Percentiles rank a stretch among this genome's conserved stretches.
Conservation (phyloP, 768 basidiomycete genomes). For the Calvatia gigantea region DNA sequence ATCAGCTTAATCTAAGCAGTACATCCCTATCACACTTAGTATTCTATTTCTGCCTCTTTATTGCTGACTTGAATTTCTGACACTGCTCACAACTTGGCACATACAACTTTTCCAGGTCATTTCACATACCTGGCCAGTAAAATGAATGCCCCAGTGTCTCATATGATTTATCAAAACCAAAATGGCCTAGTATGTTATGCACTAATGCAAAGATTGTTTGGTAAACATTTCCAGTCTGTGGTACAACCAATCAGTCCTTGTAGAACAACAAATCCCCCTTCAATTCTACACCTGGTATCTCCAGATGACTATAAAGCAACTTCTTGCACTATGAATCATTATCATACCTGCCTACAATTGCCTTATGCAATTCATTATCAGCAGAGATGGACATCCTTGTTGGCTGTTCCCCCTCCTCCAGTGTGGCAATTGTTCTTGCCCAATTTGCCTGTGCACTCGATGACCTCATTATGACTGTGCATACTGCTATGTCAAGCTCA, state of each 20-base stretch:
- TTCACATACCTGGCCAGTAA: neutral
- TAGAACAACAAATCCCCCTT: neutral
- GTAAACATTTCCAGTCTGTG: neutral
- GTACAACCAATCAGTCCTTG: neutral
- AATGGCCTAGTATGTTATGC: neutral
- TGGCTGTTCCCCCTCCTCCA: neutral
- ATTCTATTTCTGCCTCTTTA: too few species aligned
- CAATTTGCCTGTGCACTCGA: neutral
- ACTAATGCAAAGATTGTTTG: neutral
- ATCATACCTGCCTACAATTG: neutral
- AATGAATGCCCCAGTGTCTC: neutral
- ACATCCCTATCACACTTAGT: too few species aligned
- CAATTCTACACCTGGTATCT: neutral
- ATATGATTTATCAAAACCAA: neutral
- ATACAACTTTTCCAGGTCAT: neutral
- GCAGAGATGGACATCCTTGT: neutral
- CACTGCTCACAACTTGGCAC: neutral
- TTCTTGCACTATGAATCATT: slow-evolving; percentile 1
- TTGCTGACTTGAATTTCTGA: neutral
- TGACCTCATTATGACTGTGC: neutral
- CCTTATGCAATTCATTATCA: neutral
- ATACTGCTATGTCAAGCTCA: slow-evolving; percentile 28
- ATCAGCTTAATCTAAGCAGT: too few species aligned
- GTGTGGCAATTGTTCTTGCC: neutral
- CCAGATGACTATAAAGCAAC: neutral